A percentile compares a stretch with the other conserved stretches of the same genome.
phyloP scores from a whole-genome alignment of 371 early-diverging fungal species.

The Lichtheimia hyalospora region DNA sequence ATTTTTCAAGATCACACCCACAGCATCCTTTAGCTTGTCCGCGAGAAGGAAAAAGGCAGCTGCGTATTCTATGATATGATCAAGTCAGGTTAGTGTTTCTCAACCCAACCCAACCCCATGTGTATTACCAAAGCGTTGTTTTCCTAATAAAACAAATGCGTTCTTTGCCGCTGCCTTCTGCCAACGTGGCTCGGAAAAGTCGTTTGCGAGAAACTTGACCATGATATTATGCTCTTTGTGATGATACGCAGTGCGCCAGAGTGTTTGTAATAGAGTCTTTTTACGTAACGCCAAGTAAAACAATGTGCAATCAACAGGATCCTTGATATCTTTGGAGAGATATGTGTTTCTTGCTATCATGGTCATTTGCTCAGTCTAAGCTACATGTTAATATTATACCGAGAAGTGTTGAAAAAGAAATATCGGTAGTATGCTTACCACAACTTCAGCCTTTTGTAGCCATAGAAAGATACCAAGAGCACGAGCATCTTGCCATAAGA shows the following conservation, averaged over 20 bases:
- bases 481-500: conserved; percentile 81
- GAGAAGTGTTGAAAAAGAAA: too few relatives aligned
- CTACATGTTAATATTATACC: not conserved
- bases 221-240: conserved; percentile 89
- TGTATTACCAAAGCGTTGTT: conserved; percentile 83
- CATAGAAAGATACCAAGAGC: conserved; percentile 84
- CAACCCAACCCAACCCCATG: not conserved
- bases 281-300: conserved; percentile 88
- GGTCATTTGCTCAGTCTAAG: conserved; percentile 73
- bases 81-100: conserved; percentile 19
- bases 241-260: conserved; percentile 85
- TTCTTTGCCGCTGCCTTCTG: conserved; percentile 94
- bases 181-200: conserved; percentile 88
- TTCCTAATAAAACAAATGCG: conserved; percentile 94
- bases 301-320: conserved; percentile 83
- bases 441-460: conserved; percentile 75
- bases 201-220: conserved; percentile 86
- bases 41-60: conserved; percentile 95
- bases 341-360: conserved; percentile 88
- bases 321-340: conserved; percentile 64
- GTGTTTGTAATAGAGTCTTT: conserved; percentile 79
- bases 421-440: conserved; percentile 49
- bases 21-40: conserved; percentile 85
- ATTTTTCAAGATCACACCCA: conserved; percentile 87
- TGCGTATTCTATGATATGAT: conserved; percentile 66